A percentile compares a stretch with the other conserved stretches of the same genome.
These are phyloP conservation scores for Pleurotus tuber-regium DNA, from an alignment of 768 basidiomycete species.

Conservation along the genomic window DNA sequence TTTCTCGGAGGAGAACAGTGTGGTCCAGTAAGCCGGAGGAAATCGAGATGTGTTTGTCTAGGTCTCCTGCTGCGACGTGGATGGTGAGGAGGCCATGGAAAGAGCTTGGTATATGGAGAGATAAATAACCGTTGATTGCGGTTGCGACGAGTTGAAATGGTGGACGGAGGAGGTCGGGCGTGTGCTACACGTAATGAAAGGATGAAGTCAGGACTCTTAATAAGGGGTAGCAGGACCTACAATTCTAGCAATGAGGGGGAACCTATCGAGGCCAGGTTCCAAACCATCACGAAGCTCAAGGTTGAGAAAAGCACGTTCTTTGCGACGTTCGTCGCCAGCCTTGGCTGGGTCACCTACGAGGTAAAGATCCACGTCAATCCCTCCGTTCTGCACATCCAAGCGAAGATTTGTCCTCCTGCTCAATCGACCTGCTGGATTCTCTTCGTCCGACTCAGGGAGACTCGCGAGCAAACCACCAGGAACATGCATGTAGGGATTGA, in stretches of 20 bases:
- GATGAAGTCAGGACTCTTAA: background rate
- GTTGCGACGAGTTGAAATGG: constrained; percentile 31
- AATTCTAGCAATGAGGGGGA: constrained; percentile 36
- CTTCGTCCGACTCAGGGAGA: constrained; percentile 33
- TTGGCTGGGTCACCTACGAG: constrained; percentile 24
- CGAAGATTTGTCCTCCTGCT: constrained; percentile 35
- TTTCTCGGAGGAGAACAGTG: constrained; percentile 30
- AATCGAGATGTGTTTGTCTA: constrained; percentile 19
- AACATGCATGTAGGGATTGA: constrained; percentile 40
- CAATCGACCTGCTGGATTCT: constrained; percentile 10
- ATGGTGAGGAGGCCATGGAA: constrained; percentile 40
- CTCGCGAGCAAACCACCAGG: constrained; percentile 38
- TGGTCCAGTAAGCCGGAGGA: constrained; percentile 25
- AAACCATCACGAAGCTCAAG: constrained; percentile 25
- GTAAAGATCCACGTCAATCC: constrained; percentile 35
- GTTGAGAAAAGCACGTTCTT: constrained; percentile 21
- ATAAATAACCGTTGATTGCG: constrained; percentile 27
- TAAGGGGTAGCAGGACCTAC: constrained; percentile 22
- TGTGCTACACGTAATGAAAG: constrained; percentile 24
- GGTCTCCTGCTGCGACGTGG: constrained; percentile 32
- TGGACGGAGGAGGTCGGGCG: constrained; percentile 30
- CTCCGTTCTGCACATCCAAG: constrained; percentile 37
- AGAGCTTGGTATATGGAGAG: constrained; percentile 38
- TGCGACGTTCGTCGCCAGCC: background rate
- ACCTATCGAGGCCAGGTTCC: constrained; percentile 16